Conservation (phyloP, 1,284 basidiomycete species). For the Lentinula novae-zelandiae region DNA sequence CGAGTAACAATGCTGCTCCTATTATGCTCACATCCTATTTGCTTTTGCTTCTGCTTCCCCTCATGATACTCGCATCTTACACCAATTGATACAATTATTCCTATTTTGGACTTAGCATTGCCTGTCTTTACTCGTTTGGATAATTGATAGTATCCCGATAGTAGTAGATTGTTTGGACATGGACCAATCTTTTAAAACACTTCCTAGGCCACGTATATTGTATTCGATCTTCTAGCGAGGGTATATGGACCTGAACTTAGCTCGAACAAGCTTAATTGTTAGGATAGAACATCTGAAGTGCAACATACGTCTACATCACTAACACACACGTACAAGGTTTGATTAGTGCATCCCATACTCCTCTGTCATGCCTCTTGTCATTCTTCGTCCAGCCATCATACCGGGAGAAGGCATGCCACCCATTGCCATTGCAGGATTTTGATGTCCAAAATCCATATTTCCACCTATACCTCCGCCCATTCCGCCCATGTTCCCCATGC, state of each 20-base stretch:
- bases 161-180: too few species aligned
- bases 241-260: too few species aligned
- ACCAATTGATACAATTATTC: not conserved
- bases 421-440: slow-evolving; percentile 10
- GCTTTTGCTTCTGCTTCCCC: not conserved
- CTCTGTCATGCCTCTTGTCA: slow-evolving; percentile 18
- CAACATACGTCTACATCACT: too few species aligned
- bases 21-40: not conserved
- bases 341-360: slow-evolving; percentile 11
- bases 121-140: not conserved
- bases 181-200: too few species aligned
- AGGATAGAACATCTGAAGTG: too few species aligned
- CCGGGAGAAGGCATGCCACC: slow-evolving; percentile 8
- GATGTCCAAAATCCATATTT: slow-evolving; percentile 8
- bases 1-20: not conserved
- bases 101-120: not conserved
- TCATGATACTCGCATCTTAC: not conserved
- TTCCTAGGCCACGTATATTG: too few species aligned
- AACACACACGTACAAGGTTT: not conserved
- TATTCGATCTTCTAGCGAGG: too few species aligned
- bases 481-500: slow-evolving; percentile 13
- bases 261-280: too few species aligned
- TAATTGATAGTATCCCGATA: not conserved
- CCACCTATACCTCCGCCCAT: slow-evolving; percentile 19
- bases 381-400: slow-evolving; percentile 20